Percentiles rank a stretch among this genome's conserved stretches.
phyloP scores from a whole-genome alignment of 805 yeast species.

The Ogataea ramenticola region DNA sequence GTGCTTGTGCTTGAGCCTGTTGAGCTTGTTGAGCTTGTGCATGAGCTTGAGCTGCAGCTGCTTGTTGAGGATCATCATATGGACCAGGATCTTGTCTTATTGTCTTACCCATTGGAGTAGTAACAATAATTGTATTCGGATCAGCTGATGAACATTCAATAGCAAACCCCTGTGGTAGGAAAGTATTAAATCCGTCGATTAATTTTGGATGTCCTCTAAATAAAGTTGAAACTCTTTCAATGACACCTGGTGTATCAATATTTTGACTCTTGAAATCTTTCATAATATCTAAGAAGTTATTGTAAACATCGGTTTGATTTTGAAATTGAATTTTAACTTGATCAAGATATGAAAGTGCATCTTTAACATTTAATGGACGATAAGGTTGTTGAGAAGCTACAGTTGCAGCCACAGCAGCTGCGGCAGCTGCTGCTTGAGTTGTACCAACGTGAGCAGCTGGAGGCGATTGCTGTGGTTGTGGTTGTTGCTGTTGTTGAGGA shows the following conservation, averaged over 20 bases:
- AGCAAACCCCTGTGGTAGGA: slow-evolving; percentile 92
- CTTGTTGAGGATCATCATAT: slow-evolving; percentile 20
- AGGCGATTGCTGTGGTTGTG: slow-evolving; percentile 13
- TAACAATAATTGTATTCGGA: slow-evolving; percentile 86
- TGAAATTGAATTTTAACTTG: slow-evolving; percentile 92
- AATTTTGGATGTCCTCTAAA: slow-evolving; percentile 90
- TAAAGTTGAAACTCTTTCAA: slow-evolving; percentile 85
- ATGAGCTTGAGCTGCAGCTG: slow-evolving; percentile 15
- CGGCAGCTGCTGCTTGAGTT: slow-evolving; percentile 21
- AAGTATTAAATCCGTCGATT: slow-evolving; percentile 96
- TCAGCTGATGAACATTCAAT: slow-evolving; percentile 92
- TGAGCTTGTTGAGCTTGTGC: slow-evolving; percentile 6
- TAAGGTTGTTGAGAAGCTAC: slow-evolving; percentile 30
- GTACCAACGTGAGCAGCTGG: slow-evolving; percentile 10
- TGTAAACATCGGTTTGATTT: slow-evolving; percentile 91
- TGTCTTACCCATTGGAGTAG: slow-evolving; percentile 91
- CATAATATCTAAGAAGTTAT: slow-evolving; percentile 95
- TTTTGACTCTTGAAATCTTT: slow-evolving; percentile 95
- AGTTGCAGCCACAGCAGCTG: slow-evolving; percentile 18
- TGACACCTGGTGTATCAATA: slow-evolving; percentile 97
- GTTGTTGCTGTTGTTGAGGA: slow-evolving; percentile 12
- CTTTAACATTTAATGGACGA: slow-evolving; percentile 89
- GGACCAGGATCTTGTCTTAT: slow-evolving; percentile 52
- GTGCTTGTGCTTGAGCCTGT: slow-evolving; percentile 14
- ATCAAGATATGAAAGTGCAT: slow-evolving; percentile 90